A percentile compares a stretch with the other conserved stretches of the same genome.
phyloP scores from a whole-genome alignment of 1,284 basidiomycete genomes.

The Leccinum insolens region DNA sequence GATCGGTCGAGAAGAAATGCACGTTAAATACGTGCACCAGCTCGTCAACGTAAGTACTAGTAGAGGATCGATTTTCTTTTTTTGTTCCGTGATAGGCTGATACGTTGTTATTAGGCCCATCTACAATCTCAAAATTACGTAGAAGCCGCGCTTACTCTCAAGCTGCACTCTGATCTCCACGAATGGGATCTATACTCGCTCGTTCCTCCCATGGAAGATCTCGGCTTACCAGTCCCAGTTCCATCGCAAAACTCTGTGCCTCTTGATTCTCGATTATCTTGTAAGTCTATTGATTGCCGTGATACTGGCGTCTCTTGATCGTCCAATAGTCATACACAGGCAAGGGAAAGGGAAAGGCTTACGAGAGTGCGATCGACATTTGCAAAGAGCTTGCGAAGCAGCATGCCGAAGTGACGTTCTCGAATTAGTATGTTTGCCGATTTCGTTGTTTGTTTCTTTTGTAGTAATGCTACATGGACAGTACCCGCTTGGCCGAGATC shows the following conservation, averaged over 20 bases:
- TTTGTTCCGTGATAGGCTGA: constrained; percentile 13
- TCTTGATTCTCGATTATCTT: constrained; percentile 86
- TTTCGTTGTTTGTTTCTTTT: constrained; percentile 9
- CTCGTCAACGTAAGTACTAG: constrained; percentile 74
- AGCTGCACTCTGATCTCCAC: constrained; percentile 92
- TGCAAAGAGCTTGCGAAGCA: constrained; percentile 89
- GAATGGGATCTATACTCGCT: constrained; percentile 84
- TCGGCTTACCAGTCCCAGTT: constrained; percentile 95
- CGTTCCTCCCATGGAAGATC: constrained; percentile 83
- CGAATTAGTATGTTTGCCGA: constrained; percentile 70
- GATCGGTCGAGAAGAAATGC: constrained; percentile 87
- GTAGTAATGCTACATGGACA: constrained; percentile 33
- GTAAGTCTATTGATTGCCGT: constrained; percentile 44
- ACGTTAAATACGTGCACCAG: constrained; percentile 94
- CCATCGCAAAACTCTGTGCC: constrained; percentile 86
- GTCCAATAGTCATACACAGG: constrained; percentile 46
- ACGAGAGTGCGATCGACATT: constrained; percentile 92
- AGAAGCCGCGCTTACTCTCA: constrained; percentile 91
- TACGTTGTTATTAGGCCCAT: constrained; percentile 60
- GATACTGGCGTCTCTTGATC: constrained; percentile 1
- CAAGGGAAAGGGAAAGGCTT: constrained; percentile 82
- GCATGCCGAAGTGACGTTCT: constrained; percentile 83
- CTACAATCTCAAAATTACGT: constrained; percentile 87
- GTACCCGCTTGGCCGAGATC: constrained; percentile 82
- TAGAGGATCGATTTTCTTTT: constrained; percentile 11